Base-by-base conservation (phyloP, 805 yeast genomes). In the Zygoascus bituminiphila region DNA sequence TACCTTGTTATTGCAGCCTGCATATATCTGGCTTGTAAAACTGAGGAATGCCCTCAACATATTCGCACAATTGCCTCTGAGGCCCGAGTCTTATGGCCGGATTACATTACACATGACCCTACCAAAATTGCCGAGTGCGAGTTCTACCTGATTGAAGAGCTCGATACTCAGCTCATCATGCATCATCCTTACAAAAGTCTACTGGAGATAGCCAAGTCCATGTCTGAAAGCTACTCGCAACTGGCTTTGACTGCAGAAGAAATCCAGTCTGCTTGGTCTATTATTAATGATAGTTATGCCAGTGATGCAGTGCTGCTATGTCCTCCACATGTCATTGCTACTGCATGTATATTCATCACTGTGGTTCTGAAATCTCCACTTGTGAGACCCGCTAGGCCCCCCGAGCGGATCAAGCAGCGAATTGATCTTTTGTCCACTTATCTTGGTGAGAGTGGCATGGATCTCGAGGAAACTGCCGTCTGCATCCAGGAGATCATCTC, bases 11-110 rank as follows among this genome's bases (percentile, higher is more conserved):
- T 88, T 9, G 80, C 98, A 0, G 81, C 98, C 0, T 81, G 93
- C 55, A 73, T 91, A 1, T 93, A 93, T 59, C 73, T 93, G 25
- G 89, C 97, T 0, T 84, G 96, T 68, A 91, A 93, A 62, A 84
- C 88, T 29, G 98, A 93, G 63, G 98, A 93, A 64, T 83, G 87
- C 57, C 98, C 98, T 1, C 95, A 85, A 60, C 97, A 93, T 61
- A 88, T 93, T 8, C 69, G 96, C 48, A 78, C 89, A 0, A 74
- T 93, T 8, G 77, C 87, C 20, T 74, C 81, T 17, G 98, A 91
- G 61, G 93, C 97, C 1, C 69, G 96, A 46, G 82, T 82, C 35
- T 67, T 88, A 36, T 91, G 98, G 98, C 97, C 98, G 0, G 96
- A 89, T 59, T 87, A 81, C 58, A 82, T 91, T 33, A 95, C 97